A percentile compares a stretch with the other conserved stretches of the same genome.
phyloP scores from a whole-genome alignment of 2,329 filamentous ascomycete species.

The Trichoderma sp. region DNA sequence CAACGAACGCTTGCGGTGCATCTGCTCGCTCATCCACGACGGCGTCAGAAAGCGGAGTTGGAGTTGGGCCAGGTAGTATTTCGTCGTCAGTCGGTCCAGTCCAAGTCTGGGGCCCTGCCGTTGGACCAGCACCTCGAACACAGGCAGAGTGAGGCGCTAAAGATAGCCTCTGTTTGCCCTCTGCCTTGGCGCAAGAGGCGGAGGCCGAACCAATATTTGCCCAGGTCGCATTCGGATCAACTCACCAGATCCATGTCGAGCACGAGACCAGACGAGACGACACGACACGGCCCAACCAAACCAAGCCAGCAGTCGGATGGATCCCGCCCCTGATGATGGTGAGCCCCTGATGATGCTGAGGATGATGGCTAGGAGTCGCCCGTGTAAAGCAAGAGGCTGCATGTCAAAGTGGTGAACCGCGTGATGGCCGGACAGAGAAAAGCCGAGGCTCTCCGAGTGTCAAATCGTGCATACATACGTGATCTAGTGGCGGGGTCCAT shows the following conservation, averaged over 20 bases:
- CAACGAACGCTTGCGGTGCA: constrained; percentile 13
- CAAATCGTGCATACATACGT: too few species aligned
- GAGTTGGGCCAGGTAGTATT: constrained; percentile 4
- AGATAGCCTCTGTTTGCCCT: constrained; percentile 16
- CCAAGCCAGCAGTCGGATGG: constrained; percentile 8
- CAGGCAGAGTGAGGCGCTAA: constrained; percentile 6
- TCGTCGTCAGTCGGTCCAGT: too few species aligned
- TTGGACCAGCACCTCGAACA: not conserved
- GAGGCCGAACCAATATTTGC: constrained; percentile 11
- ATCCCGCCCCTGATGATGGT: not conserved
- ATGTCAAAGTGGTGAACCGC: constrained; percentile 7
- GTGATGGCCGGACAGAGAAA: not conserved
- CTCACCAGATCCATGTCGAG: not conserved
- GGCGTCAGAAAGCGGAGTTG: constrained; percentile 6
- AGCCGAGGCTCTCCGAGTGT: not conserved
- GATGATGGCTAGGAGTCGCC: constrained; percentile 1
- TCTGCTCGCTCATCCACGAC: not conserved
- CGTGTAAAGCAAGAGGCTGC: constrained; percentile 19
- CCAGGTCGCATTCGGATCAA: constrained; percentile 19
- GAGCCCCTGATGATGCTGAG: not conserved
- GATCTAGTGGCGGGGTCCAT: not conserved
- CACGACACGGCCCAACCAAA: too few species aligned
- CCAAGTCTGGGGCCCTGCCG: not conserved
- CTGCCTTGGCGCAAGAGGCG: constrained; percentile 19
- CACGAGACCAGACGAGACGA: constrained; percentile 1